Percentiles rank a stretch among this genome's conserved stretches.
These are phyloP conservation scores for Gnetum montanum DNA, from an alignment of 75 land plant species.

Conservation along the genomic window DNA sequence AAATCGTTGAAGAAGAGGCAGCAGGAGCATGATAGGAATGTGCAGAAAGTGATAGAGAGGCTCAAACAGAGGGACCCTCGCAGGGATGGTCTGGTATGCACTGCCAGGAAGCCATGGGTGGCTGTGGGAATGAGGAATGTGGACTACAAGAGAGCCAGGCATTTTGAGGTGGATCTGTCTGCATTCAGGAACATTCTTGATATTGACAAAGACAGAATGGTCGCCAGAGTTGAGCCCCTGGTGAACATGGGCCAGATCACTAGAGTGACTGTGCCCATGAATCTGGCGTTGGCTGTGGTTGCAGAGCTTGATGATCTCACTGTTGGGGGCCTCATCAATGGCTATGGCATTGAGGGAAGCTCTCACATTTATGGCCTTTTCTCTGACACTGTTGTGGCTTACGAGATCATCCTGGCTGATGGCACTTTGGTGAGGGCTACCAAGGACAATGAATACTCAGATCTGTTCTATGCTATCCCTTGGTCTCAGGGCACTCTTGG, in stretches of 20 bases:
- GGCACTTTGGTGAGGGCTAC: constrained; percentile 86
- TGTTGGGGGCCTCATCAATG: constrained; percentile 91
- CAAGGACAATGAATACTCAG: constrained; percentile 78
- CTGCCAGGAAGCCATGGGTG: constrained; percentile 88
- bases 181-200: constrained; percentile 73
- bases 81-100: constrained; percentile 95
- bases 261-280: constrained; percentile 79
- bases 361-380: constrained; percentile 87
- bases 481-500: constrained; percentile 99
- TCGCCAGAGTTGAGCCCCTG: constrained; percentile 79
- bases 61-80: constrained; percentile 66
- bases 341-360: constrained; percentile 94
- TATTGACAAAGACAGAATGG: constrained; percentile 70
- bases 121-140: constrained; percentile 99
- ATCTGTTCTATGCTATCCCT: constrained; percentile 89
- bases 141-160: constrained; percentile 93
- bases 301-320: constrained; percentile 92
- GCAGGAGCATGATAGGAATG: constrained; percentile 88
- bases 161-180: constrained; percentile 94
- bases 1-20: constrained; percentile 87
- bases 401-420: constrained; percentile 78
- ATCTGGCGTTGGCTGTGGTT: constrained; percentile 85
- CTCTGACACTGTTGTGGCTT: constrained; percentile 86
- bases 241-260: constrained; percentile 94
- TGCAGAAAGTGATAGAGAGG: constrained; percentile 70